Conservation (phyloP, 345 rosid species). For the Dimocarpus longan region DNA sequence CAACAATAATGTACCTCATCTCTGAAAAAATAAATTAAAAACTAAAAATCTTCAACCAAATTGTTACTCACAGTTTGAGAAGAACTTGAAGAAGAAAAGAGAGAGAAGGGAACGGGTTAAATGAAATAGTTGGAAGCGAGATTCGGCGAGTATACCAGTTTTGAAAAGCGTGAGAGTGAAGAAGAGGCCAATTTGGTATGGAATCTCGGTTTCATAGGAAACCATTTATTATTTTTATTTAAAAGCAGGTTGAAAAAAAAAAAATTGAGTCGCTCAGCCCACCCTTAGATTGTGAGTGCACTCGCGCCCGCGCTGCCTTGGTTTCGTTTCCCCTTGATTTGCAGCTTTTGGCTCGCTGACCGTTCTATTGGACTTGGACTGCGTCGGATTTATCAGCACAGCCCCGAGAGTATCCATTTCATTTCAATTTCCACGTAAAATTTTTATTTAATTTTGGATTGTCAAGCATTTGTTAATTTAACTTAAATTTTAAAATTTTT, state of each 20-base stretch:
- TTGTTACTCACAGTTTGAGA: not conserved
- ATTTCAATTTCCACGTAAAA: not conserved
- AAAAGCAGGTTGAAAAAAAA: not conserved
- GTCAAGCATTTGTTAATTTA: too few species aligned
- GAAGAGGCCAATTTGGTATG: not conserved
- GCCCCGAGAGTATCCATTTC: not conserved
- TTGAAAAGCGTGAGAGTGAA: not conserved
- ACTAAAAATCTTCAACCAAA: not conserved
- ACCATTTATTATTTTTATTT: not conserved
- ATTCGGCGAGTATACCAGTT: not conserved
- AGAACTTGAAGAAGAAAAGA: not conserved
- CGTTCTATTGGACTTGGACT: not conserved
- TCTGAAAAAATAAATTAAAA: not conserved
- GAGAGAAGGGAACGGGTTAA: not conserved
- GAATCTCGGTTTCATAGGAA: not conserved
- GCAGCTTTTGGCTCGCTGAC: not conserved
- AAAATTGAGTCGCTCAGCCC: not conserved
- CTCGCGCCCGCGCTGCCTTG: not conserved
- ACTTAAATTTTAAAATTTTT: too few species aligned
- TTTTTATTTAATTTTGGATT: too few species aligned
- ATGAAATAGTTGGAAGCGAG: not conserved
- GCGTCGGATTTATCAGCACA: not conserved
- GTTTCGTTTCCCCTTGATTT: not conserved
- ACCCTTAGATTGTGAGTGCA: not conserved
- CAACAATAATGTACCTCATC: conserved; percentile 13